Conservation (phyloP, 2,329 filamentous ascomycete species). For the Fusarium heterosporum region DNA sequence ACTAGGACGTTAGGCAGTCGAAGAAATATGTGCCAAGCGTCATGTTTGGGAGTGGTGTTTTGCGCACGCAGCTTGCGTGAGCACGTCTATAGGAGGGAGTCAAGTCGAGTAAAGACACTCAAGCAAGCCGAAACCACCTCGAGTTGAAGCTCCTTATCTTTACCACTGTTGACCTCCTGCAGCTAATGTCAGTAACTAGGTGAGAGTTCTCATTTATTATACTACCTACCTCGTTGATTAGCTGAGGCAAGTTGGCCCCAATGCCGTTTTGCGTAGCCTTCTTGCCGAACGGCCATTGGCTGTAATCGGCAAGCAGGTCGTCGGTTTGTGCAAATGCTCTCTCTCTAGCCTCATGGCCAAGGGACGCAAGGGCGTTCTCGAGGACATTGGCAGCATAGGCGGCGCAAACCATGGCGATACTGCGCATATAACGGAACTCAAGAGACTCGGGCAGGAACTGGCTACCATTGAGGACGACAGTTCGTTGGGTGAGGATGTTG, state of each 20-base stretch:
- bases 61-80: slow-evolving; percentile 12
- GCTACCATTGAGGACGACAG: slow-evolving; percentile 86
- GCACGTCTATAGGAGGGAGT: slow-evolving; percentile 82
- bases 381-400: slow-evolving; percentile 98
- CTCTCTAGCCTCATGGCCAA: slow-evolving; percentile 94
- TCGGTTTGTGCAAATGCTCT: slow-evolving; percentile 97
- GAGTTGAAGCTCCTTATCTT: slow-evolving; percentile 95
- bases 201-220: background rate
- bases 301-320: slow-evolving; percentile 94
- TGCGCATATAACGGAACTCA: slow-evolving; percentile 93
- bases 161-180: slow-evolving; percentile 82
- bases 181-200: slow-evolving; percentile 31
- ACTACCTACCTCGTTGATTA: slow-evolving; percentile 76
- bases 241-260: slow-evolving; percentile 90
- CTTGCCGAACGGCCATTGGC: slow-evolving; percentile 95
- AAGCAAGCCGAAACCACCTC: slow-evolving; percentile 97
- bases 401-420: slow-evolving; percentile 95
- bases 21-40: slow-evolving; percentile 29
- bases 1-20: slow-evolving; percentile 36
- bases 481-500: slow-evolving; percentile 92
- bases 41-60: slow-evolving; percentile 21
- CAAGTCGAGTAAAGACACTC: slow-evolving; percentile 96
- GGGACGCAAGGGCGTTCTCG: slow-evolving; percentile 94
- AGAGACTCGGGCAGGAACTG: slow-evolving; percentile 94
- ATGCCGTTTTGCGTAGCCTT: slow-evolving; percentile 84